A percentile compares a stretch with the other conserved stretches of the same genome.
Evolutionary conservation across 1,284 basidiomycete species (phyloP).

Genomic region (Coniferiporia weirii): DNA sequence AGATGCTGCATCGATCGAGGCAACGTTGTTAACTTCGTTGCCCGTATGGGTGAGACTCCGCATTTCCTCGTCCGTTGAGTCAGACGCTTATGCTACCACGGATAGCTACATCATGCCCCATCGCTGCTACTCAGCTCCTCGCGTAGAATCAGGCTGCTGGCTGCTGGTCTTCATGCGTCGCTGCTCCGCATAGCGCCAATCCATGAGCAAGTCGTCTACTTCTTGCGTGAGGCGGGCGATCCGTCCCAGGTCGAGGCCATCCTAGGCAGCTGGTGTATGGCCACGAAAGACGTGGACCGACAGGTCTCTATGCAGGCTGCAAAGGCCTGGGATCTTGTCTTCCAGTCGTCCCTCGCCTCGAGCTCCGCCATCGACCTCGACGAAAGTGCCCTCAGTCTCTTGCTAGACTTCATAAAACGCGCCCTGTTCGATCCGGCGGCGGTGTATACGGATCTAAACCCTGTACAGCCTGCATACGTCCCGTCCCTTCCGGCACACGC

Average conservation of each 20-base stretch:
- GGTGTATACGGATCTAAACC: slow-evolving; percentile 67
- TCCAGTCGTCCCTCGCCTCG: slow-evolving; percentile 18
- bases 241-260: slow-evolving; percentile 61
- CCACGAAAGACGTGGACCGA: slow-evolving; percentile 70
- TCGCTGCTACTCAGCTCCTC: slow-evolving; percentile 79
- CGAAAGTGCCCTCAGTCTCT: slow-evolving; percentile 17
- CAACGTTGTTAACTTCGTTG: slow-evolving; percentile 55
- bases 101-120: slow-evolving; percentile 81
- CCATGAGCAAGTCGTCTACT: slow-evolving; percentile 52
- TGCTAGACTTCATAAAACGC: slow-evolving; percentile 48
- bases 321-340: slow-evolving; percentile 50
- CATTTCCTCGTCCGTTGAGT: slow-evolving; percentile 10
- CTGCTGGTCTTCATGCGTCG: slow-evolving; percentile 65
- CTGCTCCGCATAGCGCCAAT: slow-evolving; percentile 56
- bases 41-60: slow-evolving; percentile 81
- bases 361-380: slow-evolving; percentile 35
- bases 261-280: slow-evolving; percentile 77
- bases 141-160: slow-evolving; percentile 67
- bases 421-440: slow-evolving; percentile 63
- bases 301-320: slow-evolving; percentile 48
- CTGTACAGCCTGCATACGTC: slow-evolving; percentile 40
- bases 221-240: slow-evolving; percentile 50
- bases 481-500: slow-evolving; percentile 21
- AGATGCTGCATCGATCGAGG: slow-evolving; percentile 29
- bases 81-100: background rate